A percentile compares a stretch with the other conserved stretches of the same genome.
These are phyloP conservation scores for Lasiosphaeria miniovina DNA, from an alignment of 495 filamentous ascomycete genomes.

Conservation along the genomic window DNA sequence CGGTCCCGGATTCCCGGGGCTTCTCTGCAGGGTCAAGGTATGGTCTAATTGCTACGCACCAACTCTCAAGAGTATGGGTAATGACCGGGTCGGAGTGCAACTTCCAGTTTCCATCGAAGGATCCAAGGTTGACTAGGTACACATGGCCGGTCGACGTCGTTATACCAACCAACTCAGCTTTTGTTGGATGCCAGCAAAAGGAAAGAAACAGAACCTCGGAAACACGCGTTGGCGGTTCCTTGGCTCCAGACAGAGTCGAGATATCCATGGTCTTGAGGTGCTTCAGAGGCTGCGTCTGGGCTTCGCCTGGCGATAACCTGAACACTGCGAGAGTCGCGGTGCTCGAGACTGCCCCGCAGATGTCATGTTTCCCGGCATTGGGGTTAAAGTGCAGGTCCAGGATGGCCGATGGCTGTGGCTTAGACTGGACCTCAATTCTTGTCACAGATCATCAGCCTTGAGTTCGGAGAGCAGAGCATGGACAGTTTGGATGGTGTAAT, in stretches of 20 bases:
- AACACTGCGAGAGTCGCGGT: constrained; percentile 68
- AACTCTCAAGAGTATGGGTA: constrained; percentile 58
- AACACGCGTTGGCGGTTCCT: constrained; percentile 35
- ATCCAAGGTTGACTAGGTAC: constrained; percentile 43
- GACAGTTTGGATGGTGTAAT: too few relatives aligned
- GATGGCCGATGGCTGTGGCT: constrained; percentile 64
- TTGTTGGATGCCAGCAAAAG: constrained; percentile 65
- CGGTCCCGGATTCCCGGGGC: constrained; percentile 4
- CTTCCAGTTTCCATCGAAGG: constrained; percentile 24
- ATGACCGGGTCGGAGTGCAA: constrained; percentile 30
- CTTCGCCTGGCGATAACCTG: constrained; percentile 29
- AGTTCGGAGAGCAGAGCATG: neutral
- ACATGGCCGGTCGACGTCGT: constrained; percentile 68
- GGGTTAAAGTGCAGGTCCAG: constrained; percentile 85
- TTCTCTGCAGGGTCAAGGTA: neutral
- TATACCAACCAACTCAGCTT: constrained; percentile 51
- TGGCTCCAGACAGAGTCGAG: constrained; percentile 16
- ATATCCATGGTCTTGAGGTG: constrained; percentile 32
- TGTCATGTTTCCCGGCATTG: constrained; percentile 35
- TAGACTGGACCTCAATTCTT: constrained; percentile 44
- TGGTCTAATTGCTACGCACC: constrained; percentile 59
- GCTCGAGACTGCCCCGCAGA: constrained; percentile 70
- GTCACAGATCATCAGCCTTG: neutral
- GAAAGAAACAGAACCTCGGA: constrained; percentile 62
- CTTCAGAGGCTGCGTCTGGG: constrained; percentile 26